Base-by-base conservation (phyloP, 2,329 filamentous ascomycete genomes). In the Pyrenochaeta sp. region DNA sequence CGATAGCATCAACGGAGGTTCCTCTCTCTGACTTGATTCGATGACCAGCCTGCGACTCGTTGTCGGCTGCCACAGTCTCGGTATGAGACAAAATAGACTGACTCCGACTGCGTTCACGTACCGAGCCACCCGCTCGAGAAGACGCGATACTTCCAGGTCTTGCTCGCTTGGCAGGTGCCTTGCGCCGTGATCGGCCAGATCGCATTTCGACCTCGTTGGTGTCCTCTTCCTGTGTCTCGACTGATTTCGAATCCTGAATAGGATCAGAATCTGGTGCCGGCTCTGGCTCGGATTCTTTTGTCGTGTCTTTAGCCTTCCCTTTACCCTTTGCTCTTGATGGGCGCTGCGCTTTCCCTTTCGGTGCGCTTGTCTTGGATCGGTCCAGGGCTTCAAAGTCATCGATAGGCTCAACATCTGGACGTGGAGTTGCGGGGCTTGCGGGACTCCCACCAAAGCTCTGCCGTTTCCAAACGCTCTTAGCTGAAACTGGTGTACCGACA, bases 11-110 rank as follows among this genome's bases (percentile, higher is more conserved):
- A 18, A 72, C 69, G 5, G 77, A 74, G 13, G 73, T 76, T 6
- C 69, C 72, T 9, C 74, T 75, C 53, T 81, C 78, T 8, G 67
- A 69, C 49, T 80, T 80, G 45, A 80, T 72, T 15, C 59, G 59
- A 28, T 69, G 66, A 18, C 68, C 67, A 21, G 63, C 61, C 26
- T 65, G 58, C 7, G 71, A 72, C 10, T 73, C 72, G 18, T 67
- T 72, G 36, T 75, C 72, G n/a, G 63, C 55, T 3, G 68, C 65
- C 22, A 73, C 44, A 0, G 70, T 73, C 17, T 76, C 75, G 4
- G 71, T 69, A 30, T 75, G 72, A 2, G 76, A 79, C 10, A 73
- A 60, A 30, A 79, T 68, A 9, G 77, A 80, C 23, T 75, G 75
- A 52, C 77, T 79, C 35, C 77, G 67, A 34, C 76, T 79, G 9